Evolutionary conservation across 768 basidiomycete genomes (phyloP).

Genomic region (Kwoniella shandongensis): DNA sequence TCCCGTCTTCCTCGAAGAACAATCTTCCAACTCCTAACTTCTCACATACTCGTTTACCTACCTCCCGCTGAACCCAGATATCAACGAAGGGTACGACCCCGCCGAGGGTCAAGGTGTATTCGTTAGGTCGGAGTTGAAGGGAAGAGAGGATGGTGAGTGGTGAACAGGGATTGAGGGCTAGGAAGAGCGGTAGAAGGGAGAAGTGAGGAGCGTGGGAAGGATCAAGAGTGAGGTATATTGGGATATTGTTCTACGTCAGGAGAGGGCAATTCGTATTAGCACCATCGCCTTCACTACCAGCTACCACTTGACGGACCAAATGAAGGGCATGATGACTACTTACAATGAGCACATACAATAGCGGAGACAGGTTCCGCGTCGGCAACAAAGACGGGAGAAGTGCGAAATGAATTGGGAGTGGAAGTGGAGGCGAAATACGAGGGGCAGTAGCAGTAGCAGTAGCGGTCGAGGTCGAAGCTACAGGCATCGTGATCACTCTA

Average conservation of each 20-base stretch:
- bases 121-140: constrained; percentile 6
- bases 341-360: constrained; percentile 17
- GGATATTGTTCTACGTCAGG: constrained; percentile 23
- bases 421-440: constrained; percentile 13
- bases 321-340: constrained; percentile 1
- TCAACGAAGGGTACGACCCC: constrained; percentile 34
- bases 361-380: constrained; percentile 7
- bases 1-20: constrained; percentile 27
- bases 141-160: constrained; percentile 23
- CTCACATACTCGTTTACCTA: constrained; percentile 14
- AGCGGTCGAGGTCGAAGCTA: not conserved
- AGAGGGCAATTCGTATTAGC: too few relatives aligned
- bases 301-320: not conserved
- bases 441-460: not conserved
- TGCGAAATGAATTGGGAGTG: constrained; percentile 15
- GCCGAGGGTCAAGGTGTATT: constrained; percentile 20
- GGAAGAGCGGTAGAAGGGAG: constrained; percentile 30
- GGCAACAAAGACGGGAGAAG: constrained; percentile 15
- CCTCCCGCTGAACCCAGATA: constrained; percentile 26
- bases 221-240: constrained; percentile 33
- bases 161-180: constrained; percentile 18
- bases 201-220: constrained; percentile 30
- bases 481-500: not conserved
- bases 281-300: too few relatives aligned
- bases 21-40: constrained; percentile 18